Evolutionary conservation across 306 rosid genomes (phyloP), one percentile per base, ranked within the genome.

Genomic region (Begonia loranthoides): DNA sequence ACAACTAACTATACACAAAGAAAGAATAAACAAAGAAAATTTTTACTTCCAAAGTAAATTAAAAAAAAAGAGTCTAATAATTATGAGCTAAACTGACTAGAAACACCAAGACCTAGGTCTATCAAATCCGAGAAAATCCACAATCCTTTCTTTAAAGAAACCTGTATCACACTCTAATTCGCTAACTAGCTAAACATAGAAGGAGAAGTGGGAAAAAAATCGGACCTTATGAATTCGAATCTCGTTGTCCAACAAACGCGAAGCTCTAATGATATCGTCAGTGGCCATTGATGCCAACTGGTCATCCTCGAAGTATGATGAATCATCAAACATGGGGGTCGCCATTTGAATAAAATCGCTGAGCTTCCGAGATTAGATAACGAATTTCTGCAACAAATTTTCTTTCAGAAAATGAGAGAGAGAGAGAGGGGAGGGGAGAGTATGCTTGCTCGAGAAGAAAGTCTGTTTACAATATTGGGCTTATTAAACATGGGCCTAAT

Each of bases 231-330:
- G 92, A 21, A 78, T 67, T 28, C 88, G 92, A 77, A 90, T 83
- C 82, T 78, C 73, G 72, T 73, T 86, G 62, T 83, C 94, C 33
- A 86, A 84, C 17, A 86, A 82, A 52, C 95, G 92, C 49, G 94
- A 72, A 45, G 99, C 94, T 59, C 92, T 66, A 55, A 66, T 55
- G 65, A 92, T 55, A 55, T 78, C 88, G 13, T 80, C 94, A 45
- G 82, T 63, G 66, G 76, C 61, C 96, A 86, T 78, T 21, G 68
- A 58, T 1, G 88, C 70, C 2, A 90, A 68, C 70, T 80, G 92
- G 10, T 86, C 94, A 12, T 86, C 94, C 62, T 82, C 92, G 58
- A 72, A 80, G 77, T 43, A 71, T 16, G 81, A 73, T 17, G 79
- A 41, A 44, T 83, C 99, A 38, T 92, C 99, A 2, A 62, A 71